Evolutionary conservation across 108 stramenopile species (phyloP).

Genomic region (Nitzschia sp.): DNA sequence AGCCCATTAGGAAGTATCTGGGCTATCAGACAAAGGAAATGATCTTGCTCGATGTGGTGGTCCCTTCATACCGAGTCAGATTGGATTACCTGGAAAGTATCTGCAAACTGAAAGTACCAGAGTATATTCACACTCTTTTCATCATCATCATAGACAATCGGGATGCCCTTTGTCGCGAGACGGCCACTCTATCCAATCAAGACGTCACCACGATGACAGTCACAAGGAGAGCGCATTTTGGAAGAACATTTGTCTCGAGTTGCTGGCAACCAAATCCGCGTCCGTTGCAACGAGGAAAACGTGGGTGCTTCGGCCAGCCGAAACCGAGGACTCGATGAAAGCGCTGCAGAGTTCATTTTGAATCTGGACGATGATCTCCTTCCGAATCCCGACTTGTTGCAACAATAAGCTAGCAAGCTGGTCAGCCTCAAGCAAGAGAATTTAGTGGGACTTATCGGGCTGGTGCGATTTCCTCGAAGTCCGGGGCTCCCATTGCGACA

Average conservation of each 20-base stretch:
- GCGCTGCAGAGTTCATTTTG: slow-evolving; percentile 48
- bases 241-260: slow-evolving; percentile 22
- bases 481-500: slow-evolving; percentile 30
- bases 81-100: slow-evolving; percentile 38
- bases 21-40: neutral
- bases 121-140: slow-evolving; percentile 21
- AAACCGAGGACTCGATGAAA: slow-evolving; percentile 40
- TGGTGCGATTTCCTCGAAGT: slow-evolving; percentile 47
- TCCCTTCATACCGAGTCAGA: slow-evolving; percentile 55
- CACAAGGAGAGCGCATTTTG: slow-evolving; percentile 16
- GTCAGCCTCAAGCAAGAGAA: too few relatives aligned
- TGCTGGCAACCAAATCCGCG: slow-evolving; percentile 45
- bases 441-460: slow-evolving; percentile 38
- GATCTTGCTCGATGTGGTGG: slow-evolving; percentile 49
- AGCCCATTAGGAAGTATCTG: slow-evolving; percentile 9
- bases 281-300: slow-evolving; percentile 42
- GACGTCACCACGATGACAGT: too few relatives aligned
- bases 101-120: slow-evolving; percentile 37
- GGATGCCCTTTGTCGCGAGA: neutral
- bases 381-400: slow-evolving; percentile 35
- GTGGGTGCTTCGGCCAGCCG: slow-evolving; percentile 49
- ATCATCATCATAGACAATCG: slow-evolving; percentile 58
- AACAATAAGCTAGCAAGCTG: too few relatives aligned
- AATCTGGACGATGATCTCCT: slow-evolving; percentile 50
- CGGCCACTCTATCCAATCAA: too few relatives aligned